Percentiles rank a stretch among this genome's conserved stretches.
Conservation (phyloP, 2,329 filamentous ascomycete genomes). For the Thermomyces lanuginosus region DNA sequence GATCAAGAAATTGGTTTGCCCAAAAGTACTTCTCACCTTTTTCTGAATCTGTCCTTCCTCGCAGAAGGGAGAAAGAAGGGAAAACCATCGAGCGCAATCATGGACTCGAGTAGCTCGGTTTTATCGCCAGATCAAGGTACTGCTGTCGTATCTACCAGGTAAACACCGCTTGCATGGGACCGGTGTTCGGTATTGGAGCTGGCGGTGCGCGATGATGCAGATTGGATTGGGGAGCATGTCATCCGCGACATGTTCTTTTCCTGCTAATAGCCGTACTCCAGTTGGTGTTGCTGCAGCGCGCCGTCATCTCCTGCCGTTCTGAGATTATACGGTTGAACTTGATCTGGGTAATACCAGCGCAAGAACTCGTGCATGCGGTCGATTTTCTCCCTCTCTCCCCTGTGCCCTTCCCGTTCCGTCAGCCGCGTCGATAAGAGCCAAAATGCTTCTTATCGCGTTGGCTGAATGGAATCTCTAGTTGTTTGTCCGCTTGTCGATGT, state of each 20-base stretch:
- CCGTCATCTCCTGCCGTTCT: slow-evolving; percentile 16
- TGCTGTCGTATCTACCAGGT: too few species aligned
- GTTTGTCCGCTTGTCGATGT: too few species aligned
- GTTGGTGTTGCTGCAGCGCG: not conserved
- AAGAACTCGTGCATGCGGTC: slow-evolving; percentile 27
- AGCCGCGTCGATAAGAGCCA: too few species aligned
- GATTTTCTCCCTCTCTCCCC: slow-evolving; percentile 6
- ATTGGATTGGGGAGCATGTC: not conserved
- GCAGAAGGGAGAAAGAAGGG: slow-evolving; percentile 8
- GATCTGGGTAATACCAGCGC: slow-evolving; percentile 31
- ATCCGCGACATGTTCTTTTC: not conserved
- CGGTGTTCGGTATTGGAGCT: slow-evolving; percentile 21
- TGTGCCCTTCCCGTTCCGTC: too few species aligned
- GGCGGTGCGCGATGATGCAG: slow-evolving; percentile 1
- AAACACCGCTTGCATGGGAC: slow-evolving; percentile 23
- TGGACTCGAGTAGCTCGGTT: slow-evolving; percentile 24
- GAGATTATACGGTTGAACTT: slow-evolving; percentile 31
- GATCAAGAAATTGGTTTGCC: too few species aligned
- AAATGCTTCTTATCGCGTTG: too few species aligned
- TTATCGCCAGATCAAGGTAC: slow-evolving; percentile 28
- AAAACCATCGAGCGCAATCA: too few species aligned
- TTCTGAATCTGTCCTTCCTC: slow-evolving; percentile 1
- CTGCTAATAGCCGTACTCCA: slow-evolving; percentile 1
- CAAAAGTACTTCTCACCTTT: too few species aligned
- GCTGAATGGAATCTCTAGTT: too few species aligned